Base-by-base conservation (phyloP, 495 filamentous ascomycete genomes). In the Aspergillus mulundensis region DNA sequence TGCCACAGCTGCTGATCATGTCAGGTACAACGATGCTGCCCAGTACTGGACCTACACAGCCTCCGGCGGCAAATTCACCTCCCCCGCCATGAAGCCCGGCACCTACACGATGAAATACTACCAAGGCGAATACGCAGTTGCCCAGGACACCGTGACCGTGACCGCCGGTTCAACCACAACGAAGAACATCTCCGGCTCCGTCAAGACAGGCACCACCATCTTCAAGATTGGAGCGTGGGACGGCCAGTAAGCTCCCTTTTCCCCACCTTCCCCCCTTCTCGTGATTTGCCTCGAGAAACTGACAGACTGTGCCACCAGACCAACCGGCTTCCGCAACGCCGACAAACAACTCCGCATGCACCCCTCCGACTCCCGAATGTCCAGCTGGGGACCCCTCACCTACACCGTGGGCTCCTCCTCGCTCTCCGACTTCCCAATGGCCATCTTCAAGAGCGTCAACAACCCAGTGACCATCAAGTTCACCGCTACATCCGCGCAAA, bases 91-190 rank as follows among this genome's bases (percentile, higher is more conserved):
- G 84, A 87, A 86, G 62, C 75, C 83, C 0, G 85, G 85, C 5
- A 81, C 81, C 0, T 88, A 87, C 66, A 83, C 81, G 1, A 86
- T 86, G 82, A 77, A 81, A 5, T 75, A 87, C 20, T 88, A 87
- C 66, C 82, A 85, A 53, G 81, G 76, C 51, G 85, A 88, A 60
- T 81, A 76, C 66, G 71, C 74, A 23, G 80, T 85, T 4, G 82
- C 80, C 10, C 75, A 71, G 1, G 68, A 69, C 1, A 73, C 75
- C 1, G 79, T 87, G 6, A 77, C 70, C 0, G 82, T 87, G 14
- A 72, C 67, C 0, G 81, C 83, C 1, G 84, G 81, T 1, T 65
- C 70, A 20, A 80, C 78, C 1, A 77, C 74, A 0, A 79, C 70
- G 3, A 74, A 77, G 45, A 75, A 77, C 60, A 84, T 87, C 38